A percentile compares a stretch with the other conserved stretches of the same genome.
phyloP scores from a whole-genome alignment of 495 filamentous ascomycete genomes.

The Neurospora sublineolata region DNA sequence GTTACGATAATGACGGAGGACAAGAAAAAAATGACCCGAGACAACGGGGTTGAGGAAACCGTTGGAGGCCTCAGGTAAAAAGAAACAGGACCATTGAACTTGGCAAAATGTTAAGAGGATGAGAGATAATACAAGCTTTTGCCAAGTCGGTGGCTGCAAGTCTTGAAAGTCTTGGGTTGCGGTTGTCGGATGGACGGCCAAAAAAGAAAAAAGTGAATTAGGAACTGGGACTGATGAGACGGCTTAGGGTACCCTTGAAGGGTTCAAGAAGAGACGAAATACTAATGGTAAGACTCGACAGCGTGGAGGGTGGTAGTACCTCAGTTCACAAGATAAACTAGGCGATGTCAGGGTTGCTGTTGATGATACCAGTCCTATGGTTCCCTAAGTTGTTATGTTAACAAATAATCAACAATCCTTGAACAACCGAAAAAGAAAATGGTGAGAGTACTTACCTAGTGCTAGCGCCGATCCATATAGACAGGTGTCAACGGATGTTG shows the following conservation, averaged over 20 bases:
- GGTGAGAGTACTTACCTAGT: background rate
- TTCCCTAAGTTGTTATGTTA: background rate
- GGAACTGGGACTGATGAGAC: background rate
- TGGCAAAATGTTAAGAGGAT: background rate
- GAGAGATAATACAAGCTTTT: background rate
- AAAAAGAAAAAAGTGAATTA: background rate
- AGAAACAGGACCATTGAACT: background rate
- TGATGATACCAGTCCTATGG: background rate
- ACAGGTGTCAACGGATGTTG: background rate
- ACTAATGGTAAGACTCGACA: background rate
- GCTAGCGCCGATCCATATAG: background rate
- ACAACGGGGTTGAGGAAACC: background rate
- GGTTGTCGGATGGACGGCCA: background rate
- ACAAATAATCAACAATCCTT: background rate
- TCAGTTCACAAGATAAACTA: background rate
- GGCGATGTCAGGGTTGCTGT: background rate
- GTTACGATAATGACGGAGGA: background rate
- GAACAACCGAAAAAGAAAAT: background rate
- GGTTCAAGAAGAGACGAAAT: background rate
- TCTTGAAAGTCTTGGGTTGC: background rate
- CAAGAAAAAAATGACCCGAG: background rate
- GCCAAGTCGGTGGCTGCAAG: background rate
- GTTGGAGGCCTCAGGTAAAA: background rate
- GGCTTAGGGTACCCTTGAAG: background rate
- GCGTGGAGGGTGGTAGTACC: background rate